Evolutionary conservation across 2,329 filamentous ascomycete genomes (phyloP), one percentile per base, ranked within the genome.

Genomic region (Penicillium expansum): DNA sequence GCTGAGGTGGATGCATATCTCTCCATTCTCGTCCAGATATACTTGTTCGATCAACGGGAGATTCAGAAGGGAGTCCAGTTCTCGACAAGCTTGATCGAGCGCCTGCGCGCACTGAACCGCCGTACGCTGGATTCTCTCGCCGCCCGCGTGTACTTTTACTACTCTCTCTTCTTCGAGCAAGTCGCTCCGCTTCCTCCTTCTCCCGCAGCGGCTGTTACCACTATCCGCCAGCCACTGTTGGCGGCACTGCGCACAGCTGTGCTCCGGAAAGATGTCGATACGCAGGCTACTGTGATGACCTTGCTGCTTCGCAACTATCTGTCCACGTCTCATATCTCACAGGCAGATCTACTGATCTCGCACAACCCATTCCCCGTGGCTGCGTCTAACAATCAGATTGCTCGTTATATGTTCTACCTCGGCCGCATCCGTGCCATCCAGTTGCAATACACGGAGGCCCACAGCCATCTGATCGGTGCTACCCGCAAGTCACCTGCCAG

Each of bases 101-200:
- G 89, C 71, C 88, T 97, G 73, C 91, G 95, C 69, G 83, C 86
- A 52, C 83, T 96, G 72, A 99, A 99, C 81, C 89, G 94, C 61
- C 88, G 94, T 67, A 97, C 94, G 24, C 81, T 99, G 61, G 94
- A 99, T 76, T 92, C 92, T 48, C 85, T 99, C 57, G 90, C 92
- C 57, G 92, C 93, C 63, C 95, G 95, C 77, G 92, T 93, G 62
- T 99, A 97, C 83, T 97, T 97, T 78, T 99, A 99, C 82, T 96
- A 91, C 78, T 91, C 91, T 24, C 82, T 97, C 67, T 97, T 97
- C 81, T 91, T 89, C 78, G 94, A 99, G 82, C 88, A 95, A 76
- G 84, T 95, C 60, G 85, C 87, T 59, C 92, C 93, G 22, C 85
- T 93, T 61, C 90, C 94, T 43, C 92, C 93, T 24, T 97, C 92